Evolutionary conservation across 192 early-diverging fungal species (phyloP).

Genomic region (Jimgerdemannia flammicorona): DNA sequence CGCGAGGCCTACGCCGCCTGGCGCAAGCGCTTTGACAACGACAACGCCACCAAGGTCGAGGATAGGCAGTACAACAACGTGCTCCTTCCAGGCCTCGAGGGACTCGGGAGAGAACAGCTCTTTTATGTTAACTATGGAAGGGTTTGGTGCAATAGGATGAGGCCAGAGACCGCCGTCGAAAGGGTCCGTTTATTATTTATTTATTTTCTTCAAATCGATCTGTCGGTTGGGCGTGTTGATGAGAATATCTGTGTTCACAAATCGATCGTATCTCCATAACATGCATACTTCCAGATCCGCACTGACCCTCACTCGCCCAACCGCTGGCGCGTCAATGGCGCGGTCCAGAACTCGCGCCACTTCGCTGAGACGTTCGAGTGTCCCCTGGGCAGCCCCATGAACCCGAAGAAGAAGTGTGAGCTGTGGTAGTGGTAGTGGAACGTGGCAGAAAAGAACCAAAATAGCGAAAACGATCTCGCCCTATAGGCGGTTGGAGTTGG

Average conservation of each 20-base stretch:
- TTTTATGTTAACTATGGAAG: constrained; percentile 69
- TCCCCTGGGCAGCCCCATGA: constrained; percentile 56
- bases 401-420: constrained; percentile 58
- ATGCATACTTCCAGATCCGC: constrained; percentile 29
- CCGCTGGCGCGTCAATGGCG: constrained; percentile 68
- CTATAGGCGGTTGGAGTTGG: no score
- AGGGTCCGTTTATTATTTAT: constrained; percentile 21
- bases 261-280: not conserved
- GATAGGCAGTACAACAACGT: constrained; percentile 22
- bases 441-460: not conserved
- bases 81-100: constrained; percentile 42
- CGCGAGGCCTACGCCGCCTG: constrained; percentile 28
- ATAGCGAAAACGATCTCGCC: not conserved
- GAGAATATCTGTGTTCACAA: no score
- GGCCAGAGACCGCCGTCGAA: constrained; percentile 40
- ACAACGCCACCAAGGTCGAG: not conserved
- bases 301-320: constrained; percentile 67
- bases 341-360: constrained; percentile 54
- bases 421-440: constrained; percentile 22
- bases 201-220: not conserved
- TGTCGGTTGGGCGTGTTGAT: not conserved
- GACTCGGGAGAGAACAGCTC: constrained; percentile 55
- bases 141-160: constrained; percentile 56
- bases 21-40: constrained; percentile 28
- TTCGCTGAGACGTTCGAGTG: constrained; percentile 73